Base-by-base conservation (phyloP, 2,329 filamentous ascomycete species). In the Colletotrichum karsti region DNA sequence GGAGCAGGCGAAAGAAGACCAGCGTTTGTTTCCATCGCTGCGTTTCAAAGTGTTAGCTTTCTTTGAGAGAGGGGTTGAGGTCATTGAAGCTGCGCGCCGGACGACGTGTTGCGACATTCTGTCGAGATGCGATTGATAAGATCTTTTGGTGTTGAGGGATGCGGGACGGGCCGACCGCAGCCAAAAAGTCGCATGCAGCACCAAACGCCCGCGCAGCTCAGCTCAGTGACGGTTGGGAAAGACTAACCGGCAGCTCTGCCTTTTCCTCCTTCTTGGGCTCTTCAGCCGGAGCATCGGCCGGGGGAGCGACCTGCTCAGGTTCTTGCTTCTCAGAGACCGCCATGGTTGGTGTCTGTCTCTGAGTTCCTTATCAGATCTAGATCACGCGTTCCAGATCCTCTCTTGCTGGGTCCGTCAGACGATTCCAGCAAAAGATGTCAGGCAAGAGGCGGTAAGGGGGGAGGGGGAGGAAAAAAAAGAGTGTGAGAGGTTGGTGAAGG, bases 1-100 rank as follows among this genome's bases (percentile, higher is more conserved):
- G 75, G 35, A 85, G 80, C 42, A 85, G 79, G 22, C 78, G 79
- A 70, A 85, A 83, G 72, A 82, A 85, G 55, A 74, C 72, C 68
- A 81, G 77, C 63, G 81, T 18, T 41, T 66, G 30, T 39, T 66
- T 62, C 57, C 51, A 30, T 10, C 60, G 22, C 57, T 66, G 57
- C 1, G 20, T 7, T 20, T 18, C 12, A 13, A 0, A 0, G 15
- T 6, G 28, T 62, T 15, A 48, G 28, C 15, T 8, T n/a, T 12
- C n/a, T 7, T 24, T 33, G 44, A 12, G 28, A 35, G 30, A 3
- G 30, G 15, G 0, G 7, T 22, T 22, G 20, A 30, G 13, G 37
- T 35, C 28, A 39, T 18, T 33, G 44, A 9, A 2, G 58, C 5
- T 53, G 46, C 22, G 44, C 15, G 57, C 13, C 30, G 33, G 30